phyloP scores from a whole-genome alignment of 208 protist species.

The Crithidia sp. region DNA sequence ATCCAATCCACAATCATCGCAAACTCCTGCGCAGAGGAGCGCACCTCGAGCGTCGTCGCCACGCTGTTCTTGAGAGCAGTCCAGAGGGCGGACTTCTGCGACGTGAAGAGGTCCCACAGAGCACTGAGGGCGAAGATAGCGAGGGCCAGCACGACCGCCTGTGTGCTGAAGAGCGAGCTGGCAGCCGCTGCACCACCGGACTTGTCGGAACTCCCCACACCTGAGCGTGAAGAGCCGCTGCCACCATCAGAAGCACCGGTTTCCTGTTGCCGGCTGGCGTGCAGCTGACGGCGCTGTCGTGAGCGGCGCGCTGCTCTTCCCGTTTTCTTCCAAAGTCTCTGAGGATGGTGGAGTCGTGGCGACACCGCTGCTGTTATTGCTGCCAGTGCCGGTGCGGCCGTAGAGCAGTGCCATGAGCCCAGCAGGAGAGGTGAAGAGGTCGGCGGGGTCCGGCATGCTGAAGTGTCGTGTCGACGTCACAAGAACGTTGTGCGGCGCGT shows the following conservation, averaged over 20 bases:
- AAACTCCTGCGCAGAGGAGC: slow-evolving; percentile 87
- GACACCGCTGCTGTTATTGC: neutral
- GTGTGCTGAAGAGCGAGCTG: slow-evolving; percentile 35
- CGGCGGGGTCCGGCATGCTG: slow-evolving; percentile 36
- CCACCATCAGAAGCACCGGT: too few species aligned
- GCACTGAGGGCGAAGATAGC: slow-evolving; percentile 69
- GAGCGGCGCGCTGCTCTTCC: slow-evolving; percentile 11
- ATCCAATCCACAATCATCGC: slow-evolving; percentile 93
- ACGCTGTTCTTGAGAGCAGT: slow-evolving; percentile 57
- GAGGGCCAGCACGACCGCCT: slow-evolving; percentile 58
- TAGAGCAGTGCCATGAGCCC: slow-evolving; percentile 77
- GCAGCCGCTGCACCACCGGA: neutral
- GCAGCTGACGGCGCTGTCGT: slow-evolving; percentile 9
- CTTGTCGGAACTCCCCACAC: too few species aligned
- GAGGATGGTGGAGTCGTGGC: neutral
- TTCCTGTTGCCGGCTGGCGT: too few species aligned
- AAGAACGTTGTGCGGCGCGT: neutral
- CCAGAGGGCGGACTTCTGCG: slow-evolving; percentile 51
- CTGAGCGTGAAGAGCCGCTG: too few species aligned
- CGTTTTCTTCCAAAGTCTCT: neutral
- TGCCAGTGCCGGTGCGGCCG: slow-evolving; percentile 31
- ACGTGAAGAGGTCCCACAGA: slow-evolving; percentile 71
- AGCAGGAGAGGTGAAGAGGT: slow-evolving; percentile 66
- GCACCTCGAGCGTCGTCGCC: slow-evolving; percentile 83
- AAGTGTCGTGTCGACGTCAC: slow-evolving; percentile 18